phyloP scores from a whole-genome alignment of 2,329 filamentous ascomycete genomes.

The Aureobasidium mangrovei region DNA sequence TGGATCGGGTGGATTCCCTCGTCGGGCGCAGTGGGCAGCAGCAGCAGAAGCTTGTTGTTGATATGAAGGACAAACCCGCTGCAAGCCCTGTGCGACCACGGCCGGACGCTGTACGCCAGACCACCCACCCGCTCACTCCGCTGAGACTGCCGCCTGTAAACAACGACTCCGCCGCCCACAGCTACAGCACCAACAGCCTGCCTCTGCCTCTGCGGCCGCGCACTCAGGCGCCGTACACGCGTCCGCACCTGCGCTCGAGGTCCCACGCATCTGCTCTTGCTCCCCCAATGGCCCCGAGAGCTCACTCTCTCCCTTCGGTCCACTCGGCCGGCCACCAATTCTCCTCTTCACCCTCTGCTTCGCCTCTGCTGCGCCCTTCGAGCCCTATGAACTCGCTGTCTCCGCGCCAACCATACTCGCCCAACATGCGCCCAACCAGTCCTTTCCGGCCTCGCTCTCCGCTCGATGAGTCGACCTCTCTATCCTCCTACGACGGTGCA shows the following conservation, averaged over 20 bases:
- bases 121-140: not conserved
- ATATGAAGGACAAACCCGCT: not conserved
- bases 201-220: constrained; percentile 27
- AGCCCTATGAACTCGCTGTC: constrained; percentile 35
- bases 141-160: not conserved
- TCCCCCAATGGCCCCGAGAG: constrained; percentile 37
- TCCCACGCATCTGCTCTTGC: constrained; percentile 35
- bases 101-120: not conserved
- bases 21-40: not conserved
- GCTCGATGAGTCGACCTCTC: constrained; percentile 20
- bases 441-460: not conserved
- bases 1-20: constrained; percentile 2
- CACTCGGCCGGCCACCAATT: constrained; percentile 26
- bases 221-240: constrained; percentile 40
- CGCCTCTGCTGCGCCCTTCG: constrained; percentile 24
- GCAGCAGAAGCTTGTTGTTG: not conserved
- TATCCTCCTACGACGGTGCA: constrained; percentile 24
- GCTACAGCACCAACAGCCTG: constrained; percentile 13
- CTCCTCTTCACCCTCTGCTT: constrained; percentile 26
- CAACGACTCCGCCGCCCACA: not conserved
- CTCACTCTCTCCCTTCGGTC: constrained; percentile 39
- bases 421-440: constrained; percentile 7
- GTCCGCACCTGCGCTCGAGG: constrained; percentile 38
- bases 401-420: constrained; percentile 28
- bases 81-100: not conserved